Conservation (phyloP, 1,139 yeast species). For the Candida glucosophila region DNA sequence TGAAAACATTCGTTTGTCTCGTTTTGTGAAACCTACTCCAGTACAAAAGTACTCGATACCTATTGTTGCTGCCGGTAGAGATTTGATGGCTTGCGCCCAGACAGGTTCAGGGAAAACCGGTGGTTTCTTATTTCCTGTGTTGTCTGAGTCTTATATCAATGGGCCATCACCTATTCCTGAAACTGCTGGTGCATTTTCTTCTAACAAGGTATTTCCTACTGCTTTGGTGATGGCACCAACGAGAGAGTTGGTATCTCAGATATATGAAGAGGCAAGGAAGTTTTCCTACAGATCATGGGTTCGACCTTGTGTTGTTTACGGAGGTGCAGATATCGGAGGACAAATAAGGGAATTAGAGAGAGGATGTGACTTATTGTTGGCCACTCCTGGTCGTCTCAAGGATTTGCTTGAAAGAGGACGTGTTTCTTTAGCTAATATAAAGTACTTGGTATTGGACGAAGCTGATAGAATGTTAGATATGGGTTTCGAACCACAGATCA, state of each 20-base stretch:
- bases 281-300: slow-evolving; percentile 99
- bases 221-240: slow-evolving; percentile 96
- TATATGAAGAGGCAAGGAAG: slow-evolving; percentile 91
- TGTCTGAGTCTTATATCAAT: slow-evolving; percentile 78
- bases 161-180: slow-evolving; percentile 76
- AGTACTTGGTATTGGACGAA: slow-evolving; percentile 92
- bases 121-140: slow-evolving; percentile 97
- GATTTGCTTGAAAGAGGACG: slow-evolving; percentile 93
- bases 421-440: slow-evolving; percentile 82
- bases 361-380: slow-evolving; percentile 94
- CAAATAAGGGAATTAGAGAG: slow-evolving; percentile 86
- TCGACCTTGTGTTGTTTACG: slow-evolving; percentile 91
- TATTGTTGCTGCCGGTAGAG: slow-evolving; percentile 91
- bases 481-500: slow-evolving; percentile 99
- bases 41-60: slow-evolving; percentile 98
- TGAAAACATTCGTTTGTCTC: slow-evolving; percentile 78
- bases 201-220: slow-evolving; percentile 85
- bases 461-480: slow-evolving; percentile 99
- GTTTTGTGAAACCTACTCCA: slow-evolving; percentile 95
- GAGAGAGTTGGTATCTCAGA: slow-evolving; percentile 96
- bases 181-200: slow-evolving; percentile 47
- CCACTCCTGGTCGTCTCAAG: slow-evolving; percentile 98
- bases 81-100: slow-evolving; percentile 92
- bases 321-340: slow-evolving; percentile 90
- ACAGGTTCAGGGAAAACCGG: slow-evolving; percentile 99